phyloP scores from a whole-genome alignment of 768 basidiomycete genomes.

The Asterophora parasitica region DNA sequence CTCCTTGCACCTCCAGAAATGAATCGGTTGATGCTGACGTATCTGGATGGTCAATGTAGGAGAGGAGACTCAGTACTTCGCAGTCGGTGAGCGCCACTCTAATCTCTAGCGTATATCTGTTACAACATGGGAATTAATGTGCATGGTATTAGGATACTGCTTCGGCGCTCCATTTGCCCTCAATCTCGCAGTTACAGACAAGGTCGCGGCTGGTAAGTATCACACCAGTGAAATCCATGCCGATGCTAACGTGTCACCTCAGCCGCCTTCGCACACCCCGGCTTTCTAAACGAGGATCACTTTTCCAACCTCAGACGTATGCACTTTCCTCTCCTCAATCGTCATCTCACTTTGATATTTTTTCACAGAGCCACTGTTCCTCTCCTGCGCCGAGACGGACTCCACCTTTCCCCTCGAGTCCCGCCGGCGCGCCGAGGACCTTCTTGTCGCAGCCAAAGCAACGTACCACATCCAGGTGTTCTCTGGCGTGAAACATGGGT shows the following conservation, averaged over 20 bases:
- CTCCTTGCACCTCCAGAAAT: too few relatives aligned
- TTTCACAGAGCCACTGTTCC: slow-evolving; percentile 43
- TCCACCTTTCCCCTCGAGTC: slow-evolving; percentile 46
- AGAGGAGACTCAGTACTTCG: slow-evolving; percentile 34
- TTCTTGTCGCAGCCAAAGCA: slow-evolving; percentile 44
- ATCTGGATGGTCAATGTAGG: slow-evolving; percentile 4
- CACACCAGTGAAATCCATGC: neutral
- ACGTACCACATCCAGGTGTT: slow-evolving; percentile 57
- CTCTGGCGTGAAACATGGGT: slow-evolving; percentile 45
- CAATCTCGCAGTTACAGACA: slow-evolving; percentile 39
- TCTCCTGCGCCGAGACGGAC: slow-evolving; percentile 59
- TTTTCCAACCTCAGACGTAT: slow-evolving; percentile 44
- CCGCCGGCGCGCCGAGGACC: slow-evolving; percentile 53
- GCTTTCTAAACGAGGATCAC: slow-evolving; percentile 41
- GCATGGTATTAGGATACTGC: slow-evolving; percentile 43
- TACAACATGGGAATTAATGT: neutral
- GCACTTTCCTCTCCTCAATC: slow-evolving; percentile 11
- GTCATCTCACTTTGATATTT: neutral
- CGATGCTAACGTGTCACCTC: neutral
- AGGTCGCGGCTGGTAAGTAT: slow-evolving; percentile 41
- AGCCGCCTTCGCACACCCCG: slow-evolving; percentile 59
- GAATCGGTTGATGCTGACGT: too few relatives aligned
- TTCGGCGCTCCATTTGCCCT: slow-evolving; percentile 53
- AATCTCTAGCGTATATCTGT: neutral
- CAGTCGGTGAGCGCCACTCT: slow-evolving; percentile 35